A percentile compares a stretch with the other conserved stretches of the same genome.
Evolutionary conservation across 352 stramenopile genomes (phyloP).

Genomic region (Pythium diclinum): DNA sequence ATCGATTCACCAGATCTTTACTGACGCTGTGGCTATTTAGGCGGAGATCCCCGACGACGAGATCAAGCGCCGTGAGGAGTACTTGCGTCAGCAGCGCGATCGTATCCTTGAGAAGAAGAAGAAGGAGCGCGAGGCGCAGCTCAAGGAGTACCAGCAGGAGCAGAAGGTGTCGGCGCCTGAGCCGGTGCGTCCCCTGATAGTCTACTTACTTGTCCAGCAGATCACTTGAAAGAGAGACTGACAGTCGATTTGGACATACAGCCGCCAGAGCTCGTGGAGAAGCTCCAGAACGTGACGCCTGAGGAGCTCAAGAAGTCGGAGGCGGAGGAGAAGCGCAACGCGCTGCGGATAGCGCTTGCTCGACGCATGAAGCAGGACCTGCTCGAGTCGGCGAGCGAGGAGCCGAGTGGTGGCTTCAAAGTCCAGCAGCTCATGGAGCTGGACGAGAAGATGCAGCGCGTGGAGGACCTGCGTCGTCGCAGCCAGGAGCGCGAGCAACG

Average conservation of each 20-base stretch:
- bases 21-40: constrained; percentile 10
- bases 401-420: constrained; percentile 34
- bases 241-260: constrained; percentile 9
- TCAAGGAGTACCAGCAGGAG: constrained; percentile 78
- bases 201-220: not conserved
- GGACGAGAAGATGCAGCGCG: constrained; percentile 74
- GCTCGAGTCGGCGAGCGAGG: constrained; percentile 33
- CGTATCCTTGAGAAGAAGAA: constrained; percentile 83
- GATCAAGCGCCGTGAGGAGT: constrained; percentile 71
- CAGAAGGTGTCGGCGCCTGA: constrained; percentile 60
- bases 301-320: constrained; percentile 66
- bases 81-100: constrained; percentile 71
- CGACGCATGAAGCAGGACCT: constrained; percentile 82
- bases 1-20: not conserved
- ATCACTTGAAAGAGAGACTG: not conserved
- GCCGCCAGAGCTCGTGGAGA: constrained; percentile 55
- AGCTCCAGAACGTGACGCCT: constrained; percentile 52
- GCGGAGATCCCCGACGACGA: constrained; percentile 68
- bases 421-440: constrained; percentile 67
- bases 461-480: constrained; percentile 63
- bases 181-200: constrained; percentile 28
- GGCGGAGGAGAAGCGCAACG: constrained; percentile 64
- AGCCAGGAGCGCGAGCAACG: constrained; percentile 64
- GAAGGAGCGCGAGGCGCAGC: constrained; percentile 57
- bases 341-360: constrained; percentile 63